Evolutionary conservation across 768 basidiomycete genomes (phyloP).

Genomic region (Rhizopogon salebrosus): DNA sequence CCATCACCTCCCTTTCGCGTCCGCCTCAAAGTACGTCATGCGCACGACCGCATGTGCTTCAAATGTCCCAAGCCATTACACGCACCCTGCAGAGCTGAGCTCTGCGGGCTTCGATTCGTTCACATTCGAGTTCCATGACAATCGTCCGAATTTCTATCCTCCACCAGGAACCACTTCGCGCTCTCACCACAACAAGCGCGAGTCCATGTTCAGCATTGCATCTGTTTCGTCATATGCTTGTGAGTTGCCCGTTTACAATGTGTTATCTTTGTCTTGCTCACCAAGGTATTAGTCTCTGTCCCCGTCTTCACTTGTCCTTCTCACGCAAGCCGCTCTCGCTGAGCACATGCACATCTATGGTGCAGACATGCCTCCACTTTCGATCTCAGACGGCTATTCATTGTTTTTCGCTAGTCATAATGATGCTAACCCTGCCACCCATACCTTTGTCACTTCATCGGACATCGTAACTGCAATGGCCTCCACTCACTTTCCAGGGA

Average conservation of each 20-base stretch:
- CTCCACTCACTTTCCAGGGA: conserved; percentile 90
- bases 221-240: conserved; percentile 77
- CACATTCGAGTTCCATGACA: conserved; percentile 66
- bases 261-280: neutral
- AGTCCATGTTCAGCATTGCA: conserved; percentile 68
- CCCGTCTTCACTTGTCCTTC: conserved; percentile 56
- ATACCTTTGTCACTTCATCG: too few species aligned
- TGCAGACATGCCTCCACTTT: conserved; percentile 66
- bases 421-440: too few species aligned
- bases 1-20: conserved; percentile 27
- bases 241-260: conserved; percentile 26
- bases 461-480: too few species aligned
- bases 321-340: conserved; percentile 49
- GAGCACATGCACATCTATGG: conserved; percentile 61
- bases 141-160: conserved; percentile 64
- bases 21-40: conserved; percentile 31
- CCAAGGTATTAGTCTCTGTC: conserved; percentile 31
- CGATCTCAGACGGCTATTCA: conserved; percentile 62
- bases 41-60: conserved; percentile 18
- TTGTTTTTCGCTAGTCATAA: too few species aligned
- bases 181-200: conserved; percentile 40
- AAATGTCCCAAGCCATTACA: conserved; percentile 23
- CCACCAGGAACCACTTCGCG: conserved; percentile 36
- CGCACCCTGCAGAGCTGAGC: conserved; percentile 48
- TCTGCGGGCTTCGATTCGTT: conserved; percentile 73